Base-by-base conservation (phyloP, 2,329 filamentous ascomycete genomes). In the Phoma sp. region DNA sequence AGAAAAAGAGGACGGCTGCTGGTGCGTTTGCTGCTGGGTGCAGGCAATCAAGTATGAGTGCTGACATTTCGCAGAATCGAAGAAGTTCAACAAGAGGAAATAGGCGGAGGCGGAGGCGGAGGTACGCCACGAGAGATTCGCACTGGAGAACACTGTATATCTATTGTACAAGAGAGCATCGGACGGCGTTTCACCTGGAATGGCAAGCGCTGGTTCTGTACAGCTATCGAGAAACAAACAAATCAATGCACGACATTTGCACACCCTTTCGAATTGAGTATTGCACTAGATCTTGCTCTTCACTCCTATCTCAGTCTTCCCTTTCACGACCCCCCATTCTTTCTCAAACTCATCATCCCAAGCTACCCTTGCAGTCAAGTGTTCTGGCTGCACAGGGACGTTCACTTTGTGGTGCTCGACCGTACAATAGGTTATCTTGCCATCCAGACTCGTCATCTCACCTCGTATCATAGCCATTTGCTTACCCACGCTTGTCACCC, bases 1-100 rank as follows among this genome's bases (percentile, higher is more conserved):
- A 96, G 84, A 97, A 96, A 85, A 96, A 95, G 83, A 87, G 82
- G 71, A 87, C 82, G 37, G 77, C 77, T 63, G 76, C 76, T 53
- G 78, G 78, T 79, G 49, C 66, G 71, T 74, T 67, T 38, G 42
- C 5, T 28, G 34, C 6, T 6, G 30, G 9, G 7, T 3, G 2
- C 7, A 14, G 25, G 15, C 9, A 4, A 2, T 12, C 7, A 4
- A 4, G 6, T 2, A 2, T 3, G 57, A 43, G 54, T 38, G 18
- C 53, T 64, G 37, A 63, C 37, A 5, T 1, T 10, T 2, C 3
- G 14, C 59, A 79, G 76, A 79, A 63, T 78, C 76, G 45, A 78
- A 78, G 67, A 78, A 77, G 58, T 74, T 80, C 75, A 73, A 72
- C 46, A 80, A 81, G 72, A 78, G 77, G 67, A 78, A 74, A 72